These are phyloP conservation scores for Pseudogymnoascus sp. DNA, from an alignment of 2,329 filamentous ascomycete species.

Conservation along the genomic window DNA sequence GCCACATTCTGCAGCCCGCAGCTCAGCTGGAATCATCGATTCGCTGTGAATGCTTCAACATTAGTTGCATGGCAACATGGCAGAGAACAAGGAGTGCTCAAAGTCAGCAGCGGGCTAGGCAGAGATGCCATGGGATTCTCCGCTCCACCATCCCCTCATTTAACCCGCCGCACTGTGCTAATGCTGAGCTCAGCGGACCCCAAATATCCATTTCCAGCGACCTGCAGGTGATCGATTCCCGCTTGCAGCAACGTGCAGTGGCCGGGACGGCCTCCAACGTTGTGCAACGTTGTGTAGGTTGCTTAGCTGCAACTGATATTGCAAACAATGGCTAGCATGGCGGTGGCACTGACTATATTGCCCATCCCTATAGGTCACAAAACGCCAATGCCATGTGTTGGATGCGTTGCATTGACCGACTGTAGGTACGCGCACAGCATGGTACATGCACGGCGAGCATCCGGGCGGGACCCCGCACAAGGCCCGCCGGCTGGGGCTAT, in stretches of 20 bases:
- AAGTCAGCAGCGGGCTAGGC: background rate
- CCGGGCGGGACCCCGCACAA: background rate
- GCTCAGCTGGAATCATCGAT: background rate
- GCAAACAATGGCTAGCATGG: background rate
- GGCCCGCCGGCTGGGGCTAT: background rate
- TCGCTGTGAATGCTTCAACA: background rate
- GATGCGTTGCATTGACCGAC: conserved; percentile 4
- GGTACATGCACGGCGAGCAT: conserved; percentile 2
- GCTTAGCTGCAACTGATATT: background rate
- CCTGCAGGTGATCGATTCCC: conserved; percentile 3
- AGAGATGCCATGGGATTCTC: background rate
- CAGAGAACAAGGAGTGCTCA: background rate
- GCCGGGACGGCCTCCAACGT: background rate
- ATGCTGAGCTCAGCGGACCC: background rate
- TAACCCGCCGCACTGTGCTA: background rate
- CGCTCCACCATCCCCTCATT: background rate
- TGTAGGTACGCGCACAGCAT: conserved; percentile 5
- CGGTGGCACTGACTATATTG: background rate
- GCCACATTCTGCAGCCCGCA: background rate
- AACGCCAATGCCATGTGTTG: conserved; percentile 1
- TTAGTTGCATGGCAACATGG: background rate
- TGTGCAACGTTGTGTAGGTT: background rate
- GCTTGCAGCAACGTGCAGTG: conserved; percentile 2
- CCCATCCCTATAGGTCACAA: conserved; percentile 1
- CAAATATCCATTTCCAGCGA: background rate